These are phyloP conservation scores for Sarcodon sp. DNA, from an alignment of 768 basidiomycete species.

Conservation along the genomic window DNA sequence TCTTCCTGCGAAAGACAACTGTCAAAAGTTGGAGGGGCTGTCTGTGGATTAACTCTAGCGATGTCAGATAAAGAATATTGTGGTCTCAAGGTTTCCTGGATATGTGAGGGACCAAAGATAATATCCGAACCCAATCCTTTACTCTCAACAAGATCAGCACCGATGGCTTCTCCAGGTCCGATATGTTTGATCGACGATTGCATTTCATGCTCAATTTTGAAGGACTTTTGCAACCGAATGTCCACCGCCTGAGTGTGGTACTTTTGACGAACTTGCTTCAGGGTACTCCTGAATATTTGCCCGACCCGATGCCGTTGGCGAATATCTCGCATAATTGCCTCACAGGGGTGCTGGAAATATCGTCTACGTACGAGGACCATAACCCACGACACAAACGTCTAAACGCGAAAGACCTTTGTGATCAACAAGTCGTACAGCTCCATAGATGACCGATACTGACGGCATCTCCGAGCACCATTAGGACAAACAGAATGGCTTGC, in stretches of 20 bases:
- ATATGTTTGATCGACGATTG: not conserved
- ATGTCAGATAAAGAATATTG: no score
- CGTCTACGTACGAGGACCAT: constrained; percentile 56
- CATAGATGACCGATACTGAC: constrained; percentile 14
- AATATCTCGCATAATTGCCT: constrained; percentile 1
- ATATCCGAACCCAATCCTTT: constrained; percentile 5
- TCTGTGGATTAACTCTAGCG: no score
- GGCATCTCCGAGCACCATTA: constrained; percentile 30
- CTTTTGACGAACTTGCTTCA: not conserved
- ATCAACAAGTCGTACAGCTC: constrained; percentile 2
- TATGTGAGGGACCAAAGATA: constrained; percentile 2
- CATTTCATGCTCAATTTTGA: not conserved
- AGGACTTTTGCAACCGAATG: not conserved
- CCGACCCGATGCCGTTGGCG: no score
- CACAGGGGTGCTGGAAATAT: constrained; percentile 11
- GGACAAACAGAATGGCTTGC: constrained; percentile 36
- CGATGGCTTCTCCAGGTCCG: constrained; percentile 10
- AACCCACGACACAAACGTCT: constrained; percentile 45
- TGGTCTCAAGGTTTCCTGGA: no score
- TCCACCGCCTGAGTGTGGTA: not conserved
- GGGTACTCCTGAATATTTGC: no score
- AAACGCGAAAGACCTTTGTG: constrained; percentile 23
- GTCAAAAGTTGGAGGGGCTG: no score
- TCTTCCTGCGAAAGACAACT: constrained; percentile 2
- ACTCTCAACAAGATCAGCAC: constrained; percentile 11